Conservation (phyloP, 2,329 filamentous ascomycete species). For the Arthrobotrys entomopaga region DNA sequence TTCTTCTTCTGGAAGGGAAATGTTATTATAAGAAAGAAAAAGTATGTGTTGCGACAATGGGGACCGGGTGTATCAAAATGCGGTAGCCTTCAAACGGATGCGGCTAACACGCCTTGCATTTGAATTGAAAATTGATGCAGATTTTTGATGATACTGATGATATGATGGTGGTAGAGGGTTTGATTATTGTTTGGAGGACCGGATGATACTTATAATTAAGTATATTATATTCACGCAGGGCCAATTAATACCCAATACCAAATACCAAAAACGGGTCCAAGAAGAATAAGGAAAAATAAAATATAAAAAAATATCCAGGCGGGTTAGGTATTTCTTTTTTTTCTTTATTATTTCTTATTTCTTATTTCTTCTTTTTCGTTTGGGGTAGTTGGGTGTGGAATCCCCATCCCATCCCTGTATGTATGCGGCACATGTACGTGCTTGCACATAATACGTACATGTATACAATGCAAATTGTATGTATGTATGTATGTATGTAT, state of each 20-base stretch:
- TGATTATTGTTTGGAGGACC: slow-evolving; percentile 16
- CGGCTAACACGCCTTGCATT: slow-evolving; percentile 42
- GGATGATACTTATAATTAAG: slow-evolving; percentile 49
- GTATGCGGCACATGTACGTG: slow-evolving; percentile 44
- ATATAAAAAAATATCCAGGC: too few species aligned
- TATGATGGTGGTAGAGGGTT: slow-evolving; percentile 36
- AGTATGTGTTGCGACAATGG: slow-evolving; percentile 37
- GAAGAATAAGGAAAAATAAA: too few species aligned
- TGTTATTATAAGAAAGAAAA: neutral
- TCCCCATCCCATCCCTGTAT: slow-evolving; percentile 47
- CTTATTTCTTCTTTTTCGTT: slow-evolving; percentile 30
- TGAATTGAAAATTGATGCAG: slow-evolving; percentile 32
- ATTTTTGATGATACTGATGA: slow-evolving; percentile 31
- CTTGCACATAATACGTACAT: slow-evolving; percentile 27
- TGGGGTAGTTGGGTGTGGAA: slow-evolving; percentile 39
- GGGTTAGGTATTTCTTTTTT: slow-evolving; percentile 1
- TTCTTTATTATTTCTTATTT: neutral
- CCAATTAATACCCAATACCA: too few species aligned
- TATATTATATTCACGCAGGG: slow-evolving; percentile 52
- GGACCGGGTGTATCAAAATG: slow-evolving; percentile 48
- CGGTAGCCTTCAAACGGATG: slow-evolving; percentile 41
- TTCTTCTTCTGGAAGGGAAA: neutral
- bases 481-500: too few species aligned
- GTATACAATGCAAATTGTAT: too few species aligned
- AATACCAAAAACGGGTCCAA: too few species aligned